Evolutionary conservation across 768 basidiomycete genomes (phyloP).

Genomic region (Rhodotorula diobovata): DNA sequence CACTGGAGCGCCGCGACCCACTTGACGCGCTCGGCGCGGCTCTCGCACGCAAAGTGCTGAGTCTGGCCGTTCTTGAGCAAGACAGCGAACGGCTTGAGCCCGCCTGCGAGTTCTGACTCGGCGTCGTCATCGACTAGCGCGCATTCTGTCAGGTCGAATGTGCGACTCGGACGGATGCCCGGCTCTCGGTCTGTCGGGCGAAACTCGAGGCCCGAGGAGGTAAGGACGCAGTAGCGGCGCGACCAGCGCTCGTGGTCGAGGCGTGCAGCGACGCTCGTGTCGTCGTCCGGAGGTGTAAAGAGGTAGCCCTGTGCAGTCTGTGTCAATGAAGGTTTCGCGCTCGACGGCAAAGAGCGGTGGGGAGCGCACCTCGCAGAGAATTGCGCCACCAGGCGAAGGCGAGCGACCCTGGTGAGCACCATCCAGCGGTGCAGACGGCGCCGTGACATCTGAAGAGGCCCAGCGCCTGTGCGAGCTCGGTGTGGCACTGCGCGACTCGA

Average conservation of each 20-base stretch:
- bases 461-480: background rate
- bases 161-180: background rate
- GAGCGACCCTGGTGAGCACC: background rate
- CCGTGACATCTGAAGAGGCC: too few relatives aligned
- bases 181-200: constrained; percentile 26
- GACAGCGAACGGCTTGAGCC: constrained; percentile 1
- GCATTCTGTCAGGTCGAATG: background rate
- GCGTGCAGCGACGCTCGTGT: background rate
- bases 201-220: constrained; percentile 15
- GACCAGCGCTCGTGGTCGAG: too few relatives aligned
- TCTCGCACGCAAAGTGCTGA: background rate
- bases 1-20: constrained; percentile 24
- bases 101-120: background rate
- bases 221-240: constrained; percentile 24
- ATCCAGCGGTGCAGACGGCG: too few relatives aligned
- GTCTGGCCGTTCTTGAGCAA: constrained; percentile 9
- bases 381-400: too few relatives aligned
- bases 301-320: background rate
- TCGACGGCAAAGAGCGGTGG: too few relatives aligned
- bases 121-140: background rate
- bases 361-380: background rate
- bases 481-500: background rate
- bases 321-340: too few relatives aligned
- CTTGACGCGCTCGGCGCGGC: constrained; percentile 1
- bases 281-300: background rate